A percentile compares a stretch with the other conserved stretches of the same genome.
Conservation (phyloP, 306 rosid species). For the Benincasa hispida region DNA sequence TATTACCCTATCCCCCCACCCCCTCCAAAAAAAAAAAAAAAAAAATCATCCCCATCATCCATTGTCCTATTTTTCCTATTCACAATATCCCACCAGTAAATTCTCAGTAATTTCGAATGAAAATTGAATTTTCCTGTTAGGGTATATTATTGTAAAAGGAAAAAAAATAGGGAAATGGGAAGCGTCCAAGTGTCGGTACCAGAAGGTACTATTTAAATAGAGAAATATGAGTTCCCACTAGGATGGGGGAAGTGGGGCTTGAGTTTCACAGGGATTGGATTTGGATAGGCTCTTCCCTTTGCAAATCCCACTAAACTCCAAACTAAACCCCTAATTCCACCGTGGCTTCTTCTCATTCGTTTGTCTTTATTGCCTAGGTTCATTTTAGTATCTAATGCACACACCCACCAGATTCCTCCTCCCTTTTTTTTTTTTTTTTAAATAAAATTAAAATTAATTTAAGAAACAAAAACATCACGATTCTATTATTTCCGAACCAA, state of each 20-base stretch:
- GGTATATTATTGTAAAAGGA: background rate
- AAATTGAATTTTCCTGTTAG: background rate
- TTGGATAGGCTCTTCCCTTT: background rate
- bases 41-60: background rate
- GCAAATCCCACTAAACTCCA: background rate
- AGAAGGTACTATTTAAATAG: background rate
- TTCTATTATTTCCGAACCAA: conserved; percentile 33
- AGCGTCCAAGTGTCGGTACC: conserved; percentile 4
- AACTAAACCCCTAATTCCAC: conserved; percentile 2
- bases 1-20: background rate
- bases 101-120: background rate
- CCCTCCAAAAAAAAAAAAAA: too few species aligned
- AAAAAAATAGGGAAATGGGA: background rate
- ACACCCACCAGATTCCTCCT: background rate
- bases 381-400: background rate
- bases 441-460: too few species aligned
- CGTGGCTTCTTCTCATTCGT: background rate
- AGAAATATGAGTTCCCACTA: background rate
- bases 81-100: background rate
- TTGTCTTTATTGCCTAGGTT: background rate
- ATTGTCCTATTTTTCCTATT: too few species aligned
- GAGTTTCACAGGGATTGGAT: background rate
- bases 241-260: background rate
- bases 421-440: background rate
- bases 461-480: background rate